Conservation (phyloP, 768 basidiomycete genomes). For the Hortiboletus flavorubellus region DNA sequence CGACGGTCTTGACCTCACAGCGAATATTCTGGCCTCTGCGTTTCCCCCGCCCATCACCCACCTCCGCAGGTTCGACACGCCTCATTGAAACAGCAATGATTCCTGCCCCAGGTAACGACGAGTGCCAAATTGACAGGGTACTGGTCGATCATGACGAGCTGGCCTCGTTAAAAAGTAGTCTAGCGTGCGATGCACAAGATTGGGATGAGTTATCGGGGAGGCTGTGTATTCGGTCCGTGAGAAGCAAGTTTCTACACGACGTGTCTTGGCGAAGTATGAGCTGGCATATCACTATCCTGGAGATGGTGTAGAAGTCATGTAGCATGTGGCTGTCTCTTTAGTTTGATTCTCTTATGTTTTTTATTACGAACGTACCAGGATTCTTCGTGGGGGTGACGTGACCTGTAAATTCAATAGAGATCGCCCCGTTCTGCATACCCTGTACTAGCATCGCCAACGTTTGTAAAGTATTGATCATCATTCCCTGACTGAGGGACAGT, state of each 20-base stretch:
- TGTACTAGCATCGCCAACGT: too few relatives aligned
- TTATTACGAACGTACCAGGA: neutral
- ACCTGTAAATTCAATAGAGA: neutral
- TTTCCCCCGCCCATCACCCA: slow-evolving; percentile 8
- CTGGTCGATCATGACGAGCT: slow-evolving; percentile 25
- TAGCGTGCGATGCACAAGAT: slow-evolving; percentile 27
- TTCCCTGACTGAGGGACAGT: too few relatives aligned
- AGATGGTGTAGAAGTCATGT: slow-evolving; percentile 19
- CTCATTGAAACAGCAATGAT: slow-evolving; percentile 23
- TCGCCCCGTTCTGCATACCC: too few relatives aligned
- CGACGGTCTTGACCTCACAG: slow-evolving; percentile 25
- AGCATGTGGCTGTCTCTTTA: neutral
- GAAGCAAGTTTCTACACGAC: slow-evolving; percentile 23
- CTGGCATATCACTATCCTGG: slow-evolving; percentile 22
- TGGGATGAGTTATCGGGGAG: slow-evolving; percentile 32
- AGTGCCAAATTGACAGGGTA: slow-evolving; percentile 17
- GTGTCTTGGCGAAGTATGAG: slow-evolving; percentile 22
- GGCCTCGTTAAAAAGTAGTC: neutral
- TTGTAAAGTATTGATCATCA: too few relatives aligned
- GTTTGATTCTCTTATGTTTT: neutral
- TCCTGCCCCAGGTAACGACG: slow-evolving; percentile 13
- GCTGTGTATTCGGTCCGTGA: slow-evolving; percentile 24
- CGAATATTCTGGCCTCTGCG: slow-evolving; percentile 29
- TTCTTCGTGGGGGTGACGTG: neutral
- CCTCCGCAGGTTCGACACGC: slow-evolving; percentile 9